These are phyloP conservation scores for Globisporangium radiosum DNA, from an alignment of 352 stramenopile species.

Conservation along the genomic window DNA sequence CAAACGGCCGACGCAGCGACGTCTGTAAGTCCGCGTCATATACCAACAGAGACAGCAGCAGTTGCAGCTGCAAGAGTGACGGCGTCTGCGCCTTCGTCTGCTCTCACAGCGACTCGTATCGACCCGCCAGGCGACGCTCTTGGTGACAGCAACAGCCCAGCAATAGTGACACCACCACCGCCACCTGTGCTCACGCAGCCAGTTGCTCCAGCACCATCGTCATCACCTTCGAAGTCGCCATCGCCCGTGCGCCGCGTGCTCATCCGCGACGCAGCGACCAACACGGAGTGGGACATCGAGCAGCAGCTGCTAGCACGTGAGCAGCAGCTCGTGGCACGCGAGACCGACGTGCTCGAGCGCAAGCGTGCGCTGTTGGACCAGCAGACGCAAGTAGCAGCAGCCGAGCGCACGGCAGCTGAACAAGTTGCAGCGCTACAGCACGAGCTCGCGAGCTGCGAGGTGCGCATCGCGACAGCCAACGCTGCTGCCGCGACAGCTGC, in stretches of 20 bases:
- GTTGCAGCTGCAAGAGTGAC: background rate
- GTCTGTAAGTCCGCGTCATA: background rate
- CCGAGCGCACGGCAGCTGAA: constrained; percentile 2
- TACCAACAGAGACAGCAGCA: background rate
- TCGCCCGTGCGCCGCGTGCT: background rate
- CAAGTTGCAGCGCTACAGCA: constrained; percentile 25
- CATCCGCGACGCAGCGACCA: constrained; percentile 34
- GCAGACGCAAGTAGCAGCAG: constrained; percentile 18
- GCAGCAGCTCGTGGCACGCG: constrained; percentile 20
- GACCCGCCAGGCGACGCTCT: too few species aligned
- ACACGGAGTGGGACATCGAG: constrained; percentile 51
- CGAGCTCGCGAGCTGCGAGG: constrained; percentile 17
- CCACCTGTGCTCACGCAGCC: too few species aligned
- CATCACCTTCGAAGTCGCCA: background rate
- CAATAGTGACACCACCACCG: background rate
- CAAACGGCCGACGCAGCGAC: background rate
- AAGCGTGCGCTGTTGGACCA: constrained; percentile 30
- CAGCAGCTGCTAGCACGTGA: constrained; percentile 42
- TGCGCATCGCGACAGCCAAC: constrained; percentile 18
- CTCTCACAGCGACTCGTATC: too few species aligned
- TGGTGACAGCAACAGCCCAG: too few species aligned
- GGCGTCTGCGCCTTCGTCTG: too few species aligned
- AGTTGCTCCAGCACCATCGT: too few species aligned
- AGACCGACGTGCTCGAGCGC: constrained; percentile 25
- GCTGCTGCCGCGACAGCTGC: constrained; percentile 7